Evolutionary conservation across 2,329 filamentous ascomycete species (phyloP), one percentile per base, ranked within the genome.

Genomic region (Xylaria sp.): DNA sequence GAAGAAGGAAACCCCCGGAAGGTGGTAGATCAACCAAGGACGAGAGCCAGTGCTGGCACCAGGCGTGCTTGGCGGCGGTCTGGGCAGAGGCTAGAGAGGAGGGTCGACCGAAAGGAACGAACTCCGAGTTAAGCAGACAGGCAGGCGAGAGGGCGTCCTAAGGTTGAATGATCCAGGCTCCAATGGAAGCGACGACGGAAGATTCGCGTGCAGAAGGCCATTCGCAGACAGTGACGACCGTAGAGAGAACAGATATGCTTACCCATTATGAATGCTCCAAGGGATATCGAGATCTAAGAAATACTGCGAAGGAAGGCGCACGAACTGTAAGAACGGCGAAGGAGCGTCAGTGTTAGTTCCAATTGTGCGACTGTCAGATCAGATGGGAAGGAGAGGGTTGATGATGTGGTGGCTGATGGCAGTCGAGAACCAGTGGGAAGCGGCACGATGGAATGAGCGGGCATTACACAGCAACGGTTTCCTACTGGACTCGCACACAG

Each of bases 21-120:
- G 78, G 76, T 68, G 66, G 74, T 79, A 80, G 71, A 80, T 78
- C 72, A 77, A 75, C 72, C 73, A 72, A 74, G 65, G 63, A 62
- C 63, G 70, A 66, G 65, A 55, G 63, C 67, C 67, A 62, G 67
- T 66, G 61, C 64, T 59, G 68, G 65, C 63, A 68, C 57, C 56
- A 63, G 68, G 61, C 57, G 66, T 58, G 65, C 68, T 51, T 66
- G 66, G 66, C 67, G 66, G 65, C 69, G 67, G 63, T 65, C 59
- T 56, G 54, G 58, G 50, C 13, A 55, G 59, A 51, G 54, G 50
- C 50, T 42, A 49, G 48, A 35, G 48, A 59, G 47, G 23, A 53
- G 55, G 39, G 58, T 49, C 57, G 60, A 57, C 52, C 56, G 57
- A 62, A 54, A 58, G 13, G 35, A 58, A 39, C 57, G 57, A 47